These are phyloP conservation scores for Scenedesmus sp. DNA, from an alignment of 163 green algal genomes.

Conservation along the genomic window DNA sequence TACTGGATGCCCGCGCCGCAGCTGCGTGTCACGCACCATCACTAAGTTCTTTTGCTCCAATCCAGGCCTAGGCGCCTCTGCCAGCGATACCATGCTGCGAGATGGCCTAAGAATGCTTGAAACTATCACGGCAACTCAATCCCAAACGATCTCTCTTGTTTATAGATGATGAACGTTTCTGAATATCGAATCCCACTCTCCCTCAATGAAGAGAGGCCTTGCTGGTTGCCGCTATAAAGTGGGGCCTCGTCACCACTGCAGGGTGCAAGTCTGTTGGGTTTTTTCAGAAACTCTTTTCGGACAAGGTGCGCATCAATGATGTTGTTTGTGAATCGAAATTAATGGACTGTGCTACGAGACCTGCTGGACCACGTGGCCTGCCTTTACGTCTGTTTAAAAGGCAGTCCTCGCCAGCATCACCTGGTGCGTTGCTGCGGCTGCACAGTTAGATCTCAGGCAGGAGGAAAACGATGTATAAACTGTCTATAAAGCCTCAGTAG, in stretches of 20 bases:
- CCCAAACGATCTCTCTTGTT: background rate
- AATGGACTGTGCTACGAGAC: background rate
- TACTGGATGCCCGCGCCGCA: background rate
- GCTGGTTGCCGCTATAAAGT: background rate
- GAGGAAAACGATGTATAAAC: too few relatives aligned
- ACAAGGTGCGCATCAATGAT: background rate
- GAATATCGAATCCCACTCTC: background rate
- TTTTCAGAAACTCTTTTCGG: background rate
- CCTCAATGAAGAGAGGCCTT: background rate
- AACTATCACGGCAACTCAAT: background rate
- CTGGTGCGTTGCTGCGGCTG: background rate
- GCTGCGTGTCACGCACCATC: background rate
- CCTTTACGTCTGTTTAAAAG: background rate
- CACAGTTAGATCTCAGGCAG: background rate
- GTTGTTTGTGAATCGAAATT: background rate
- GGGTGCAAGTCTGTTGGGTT: background rate
- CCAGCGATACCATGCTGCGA: background rate
- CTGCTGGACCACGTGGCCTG: background rate
- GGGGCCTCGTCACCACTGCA: background rate
- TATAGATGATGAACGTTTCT: background rate
- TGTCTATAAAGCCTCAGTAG: too few relatives aligned
- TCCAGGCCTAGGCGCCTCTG: background rate
- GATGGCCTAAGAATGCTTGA: background rate
- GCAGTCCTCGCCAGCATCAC: background rate
- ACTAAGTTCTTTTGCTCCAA: background rate